Evolutionary conservation across 164 flowering plant genomes (phyloP).

Genomic region (Euptelea pleiosperma): DNA sequence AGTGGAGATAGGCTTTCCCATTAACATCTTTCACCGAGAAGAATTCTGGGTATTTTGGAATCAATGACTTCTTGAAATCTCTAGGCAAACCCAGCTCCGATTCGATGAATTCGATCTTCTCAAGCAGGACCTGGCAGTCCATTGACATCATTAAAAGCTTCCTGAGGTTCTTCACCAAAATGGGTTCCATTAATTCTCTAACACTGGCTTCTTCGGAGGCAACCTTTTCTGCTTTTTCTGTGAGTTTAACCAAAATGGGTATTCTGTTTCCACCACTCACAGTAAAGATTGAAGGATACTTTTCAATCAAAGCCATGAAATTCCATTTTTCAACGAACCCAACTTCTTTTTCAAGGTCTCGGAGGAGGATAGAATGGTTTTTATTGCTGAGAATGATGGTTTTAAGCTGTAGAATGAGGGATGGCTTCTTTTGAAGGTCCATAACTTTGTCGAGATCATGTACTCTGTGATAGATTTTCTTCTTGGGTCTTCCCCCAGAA

Average conservation of each 20-base stretch:
- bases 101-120: slow-evolving; percentile 56
- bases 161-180: slow-evolving; percentile 72
- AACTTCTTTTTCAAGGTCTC: slow-evolving; percentile 88
- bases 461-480: slow-evolving; percentile 76
- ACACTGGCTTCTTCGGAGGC: slow-evolving; percentile 51
- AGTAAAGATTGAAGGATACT: slow-evolving; percentile 69
- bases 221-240: slow-evolving; percentile 55
- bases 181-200: slow-evolving; percentile 65
- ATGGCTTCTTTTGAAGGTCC: slow-evolving; percentile 87
- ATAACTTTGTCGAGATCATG: slow-evolving; percentile 74
- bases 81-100: slow-evolving; percentile 69
- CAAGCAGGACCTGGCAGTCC: slow-evolving; percentile 74
- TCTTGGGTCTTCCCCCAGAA: slow-evolving; percentile 69
- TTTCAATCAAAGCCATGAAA: slow-evolving; percentile 78
- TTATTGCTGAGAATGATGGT: slow-evolving; percentile 65
- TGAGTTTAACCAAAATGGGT: slow-evolving; percentile 61
- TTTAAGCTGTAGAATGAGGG: slow-evolving; percentile 66
- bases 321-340: slow-evolving; percentile 94
- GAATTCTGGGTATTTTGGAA: slow-evolving; percentile 71
- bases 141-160: slow-evolving; percentile 89
- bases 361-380: slow-evolving; percentile 40
- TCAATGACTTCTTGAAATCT: slow-evolving; percentile 49
- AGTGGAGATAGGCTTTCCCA: slow-evolving; percentile 53
- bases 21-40: slow-evolving; percentile 54
- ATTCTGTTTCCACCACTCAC: slow-evolving; percentile 52